Conservation (phyloP, 2,329 filamentous ascomycete genomes). For the Alternaria solani region DNA sequence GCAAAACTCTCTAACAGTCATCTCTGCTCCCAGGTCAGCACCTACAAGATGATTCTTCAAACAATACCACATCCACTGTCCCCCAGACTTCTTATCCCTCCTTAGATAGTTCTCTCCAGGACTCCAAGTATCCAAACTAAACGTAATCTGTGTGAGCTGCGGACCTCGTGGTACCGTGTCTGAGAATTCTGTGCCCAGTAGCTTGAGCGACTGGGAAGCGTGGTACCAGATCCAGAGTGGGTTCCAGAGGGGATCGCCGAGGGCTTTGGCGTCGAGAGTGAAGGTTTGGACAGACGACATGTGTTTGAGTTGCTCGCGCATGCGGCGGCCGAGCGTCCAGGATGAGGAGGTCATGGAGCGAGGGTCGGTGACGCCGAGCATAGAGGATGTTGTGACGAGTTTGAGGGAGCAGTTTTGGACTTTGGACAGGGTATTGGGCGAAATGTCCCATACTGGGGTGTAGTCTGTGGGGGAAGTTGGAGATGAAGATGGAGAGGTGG, state of each 20-base stretch:
- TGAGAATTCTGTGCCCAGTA: constrained; percentile 30
- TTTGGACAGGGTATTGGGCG: constrained; percentile 24
- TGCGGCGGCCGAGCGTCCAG: constrained; percentile 42
- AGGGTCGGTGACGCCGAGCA: constrained; percentile 48
- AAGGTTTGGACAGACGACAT: constrained; percentile 30
- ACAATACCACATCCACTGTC: constrained; percentile 48
- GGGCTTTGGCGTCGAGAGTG: constrained; percentile 45
- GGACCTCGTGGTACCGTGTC: constrained; percentile 24
- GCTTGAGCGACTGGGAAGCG: constrained; percentile 44
- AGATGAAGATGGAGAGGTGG: background rate
- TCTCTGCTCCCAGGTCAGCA: constrained; percentile 26
- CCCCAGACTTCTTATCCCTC: constrained; percentile 29
- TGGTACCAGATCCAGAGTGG: constrained; percentile 53
- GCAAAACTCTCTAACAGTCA: constrained; percentile 44
- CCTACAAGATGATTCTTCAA: constrained; percentile 37
- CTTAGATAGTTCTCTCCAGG: constrained; percentile 47
- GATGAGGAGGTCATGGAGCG: constrained; percentile 43
- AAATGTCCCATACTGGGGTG: constrained; percentile 41
- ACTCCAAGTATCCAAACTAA: constrained; percentile 47
- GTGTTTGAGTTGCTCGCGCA: constrained; percentile 33
- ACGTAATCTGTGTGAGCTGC: constrained; percentile 42
- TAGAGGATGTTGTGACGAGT: constrained; percentile 44
- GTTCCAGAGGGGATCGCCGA: constrained; percentile 51
- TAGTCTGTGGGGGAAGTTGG: constrained; percentile 3
- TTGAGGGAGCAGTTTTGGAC: constrained; percentile 41